phyloP scores from a whole-genome alignment of 805 yeast genomes.

The Hanseniaspora occidentalis region DNA sequence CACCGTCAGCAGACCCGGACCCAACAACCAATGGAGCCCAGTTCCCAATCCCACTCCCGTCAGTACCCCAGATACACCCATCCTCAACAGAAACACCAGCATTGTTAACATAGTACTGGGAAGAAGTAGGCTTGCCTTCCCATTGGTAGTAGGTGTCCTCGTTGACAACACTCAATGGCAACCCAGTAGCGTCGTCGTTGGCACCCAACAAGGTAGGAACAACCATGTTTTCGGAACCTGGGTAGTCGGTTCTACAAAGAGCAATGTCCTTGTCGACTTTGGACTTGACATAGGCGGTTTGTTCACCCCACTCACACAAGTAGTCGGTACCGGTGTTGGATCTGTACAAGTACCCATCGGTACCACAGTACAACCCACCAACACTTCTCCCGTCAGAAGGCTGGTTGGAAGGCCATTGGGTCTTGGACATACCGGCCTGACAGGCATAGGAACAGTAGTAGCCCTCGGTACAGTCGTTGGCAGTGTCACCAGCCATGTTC shows the following conservation, averaged over 20 bases:
- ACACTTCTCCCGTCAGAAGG: constrained; percentile 58
- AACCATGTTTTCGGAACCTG: constrained; percentile 74
- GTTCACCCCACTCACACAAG: constrained; percentile 55
- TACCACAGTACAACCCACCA: constrained; percentile 52
- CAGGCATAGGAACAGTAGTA: constrained; percentile 69
- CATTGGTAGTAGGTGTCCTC: constrained; percentile 46
- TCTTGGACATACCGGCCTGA: constrained; percentile 70
- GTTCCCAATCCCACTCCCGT: constrained; percentile 53
- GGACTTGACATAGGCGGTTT: constrained; percentile 42
- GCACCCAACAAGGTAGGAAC: constrained; percentile 54
- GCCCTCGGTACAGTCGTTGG: constrained; percentile 50
- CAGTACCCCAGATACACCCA: constrained; percentile 62
- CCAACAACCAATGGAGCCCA: constrained; percentile 75
- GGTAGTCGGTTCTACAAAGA: constrained; percentile 68
- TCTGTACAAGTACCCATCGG: constrained; percentile 50
- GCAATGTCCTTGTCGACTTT: constrained; percentile 42
- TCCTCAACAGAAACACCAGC: constrained; percentile 60
- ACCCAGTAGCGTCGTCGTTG: constrained; percentile 19
- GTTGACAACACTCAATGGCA: constrained; percentile 48
- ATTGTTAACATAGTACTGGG: constrained; percentile 66
- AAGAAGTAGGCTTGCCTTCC: constrained; percentile 52
- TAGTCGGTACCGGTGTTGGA: constrained; percentile 37
- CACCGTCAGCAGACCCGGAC: constrained; percentile 53
- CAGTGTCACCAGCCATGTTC: constrained; percentile 38
- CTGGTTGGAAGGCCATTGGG: constrained; percentile 64